A percentile compares a stretch with the other conserved stretches of the same genome.
Conservation (phyloP, 2,329 filamentous ascomycete species). For the Daldinia sp. region DNA sequence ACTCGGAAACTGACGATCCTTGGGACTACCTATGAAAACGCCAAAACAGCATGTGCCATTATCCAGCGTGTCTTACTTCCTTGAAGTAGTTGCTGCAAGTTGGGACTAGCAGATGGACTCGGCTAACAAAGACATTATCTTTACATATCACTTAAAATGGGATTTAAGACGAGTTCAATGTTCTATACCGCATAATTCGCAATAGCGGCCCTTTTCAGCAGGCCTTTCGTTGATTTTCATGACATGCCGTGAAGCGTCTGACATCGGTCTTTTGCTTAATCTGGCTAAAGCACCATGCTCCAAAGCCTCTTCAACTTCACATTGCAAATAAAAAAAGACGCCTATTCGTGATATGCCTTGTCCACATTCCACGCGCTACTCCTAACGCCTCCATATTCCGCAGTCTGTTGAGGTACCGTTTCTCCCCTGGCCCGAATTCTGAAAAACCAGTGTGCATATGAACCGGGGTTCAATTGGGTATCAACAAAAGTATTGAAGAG, state of each 20-base stretch:
- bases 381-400: slow-evolving; percentile 36
- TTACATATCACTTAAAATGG: background rate
- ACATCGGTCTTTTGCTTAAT: slow-evolving; percentile 8
- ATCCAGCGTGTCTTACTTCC: background rate
- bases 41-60: background rate
- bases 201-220: background rate
- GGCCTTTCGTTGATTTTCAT: slow-evolving; percentile 17
- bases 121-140: background rate
- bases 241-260: slow-evolving; percentile 8
- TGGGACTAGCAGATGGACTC: background rate
- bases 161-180: background rate
- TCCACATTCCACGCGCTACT: slow-evolving; percentile 27
- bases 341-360: slow-evolving; percentile 22
- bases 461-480: slow-evolving; percentile 37
- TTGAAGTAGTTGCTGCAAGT: background rate
- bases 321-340: slow-evolving; percentile 1
- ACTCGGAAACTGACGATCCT: background rate
- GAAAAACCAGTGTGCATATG: slow-evolving; percentile 37
- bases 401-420: slow-evolving; percentile 32
- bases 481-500: slow-evolving; percentile 34
- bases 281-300: slow-evolving; percentile 21
- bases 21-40: background rate
- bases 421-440: slow-evolving; percentile 23
- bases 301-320: slow-evolving; percentile 13
- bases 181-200: background rate